phyloP scores from a whole-genome alignment of 2,329 filamentous ascomycete species.

The Ascomycota sp. region DNA sequence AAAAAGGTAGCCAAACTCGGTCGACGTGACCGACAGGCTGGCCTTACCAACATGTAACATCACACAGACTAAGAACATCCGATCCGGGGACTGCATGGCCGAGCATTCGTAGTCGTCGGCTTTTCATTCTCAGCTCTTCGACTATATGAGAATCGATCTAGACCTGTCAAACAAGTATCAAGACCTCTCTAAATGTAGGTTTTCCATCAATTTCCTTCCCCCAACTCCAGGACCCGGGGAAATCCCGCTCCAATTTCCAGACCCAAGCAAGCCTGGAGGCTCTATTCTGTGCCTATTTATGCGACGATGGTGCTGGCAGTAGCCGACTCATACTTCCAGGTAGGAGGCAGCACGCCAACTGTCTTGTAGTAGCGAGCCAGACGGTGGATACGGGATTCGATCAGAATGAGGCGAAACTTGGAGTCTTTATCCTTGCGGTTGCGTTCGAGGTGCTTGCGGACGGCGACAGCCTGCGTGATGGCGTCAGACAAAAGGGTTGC shows the following conservation, averaged over 20 bases:
- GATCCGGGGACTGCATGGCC: conserved; percentile 4
- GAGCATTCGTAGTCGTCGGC: conserved; percentile 10
- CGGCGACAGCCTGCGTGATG: conserved; percentile 58
- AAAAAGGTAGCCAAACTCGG: conserved; percentile 7
- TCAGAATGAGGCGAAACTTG: conserved; percentile 99
- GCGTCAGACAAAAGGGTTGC: conserved; percentile 5
- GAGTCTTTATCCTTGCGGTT: conserved; percentile 99
- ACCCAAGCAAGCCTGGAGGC: conserved; percentile 4
- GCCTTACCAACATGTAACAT: no score
- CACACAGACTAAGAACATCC: conserved; percentile 1
- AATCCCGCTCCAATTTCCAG: conserved; percentile 8
- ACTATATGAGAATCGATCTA: conserved; percentile 11
- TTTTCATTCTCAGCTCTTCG: conserved; percentile 14
- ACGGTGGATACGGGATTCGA: conserved; percentile 99
- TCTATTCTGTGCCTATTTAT: conserved; percentile 28
- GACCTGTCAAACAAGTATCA: conserved; percentile 18
- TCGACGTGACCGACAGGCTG: conserved; percentile 1
- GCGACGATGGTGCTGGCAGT: conserved; percentile 87
- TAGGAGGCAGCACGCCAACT: conserved; percentile 64
- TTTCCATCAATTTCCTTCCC: conserved; percentile 16
- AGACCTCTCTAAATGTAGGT: conserved; percentile 22
- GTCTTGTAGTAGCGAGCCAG: conserved; percentile 99
- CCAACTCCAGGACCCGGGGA: conserved; percentile 23
- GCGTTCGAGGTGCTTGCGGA: conserved; percentile 99
- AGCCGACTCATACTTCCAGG: conserved; percentile 97